Base-by-base conservation (phyloP, 1,284 basidiomycete genomes). In the Heterobasidion parviporum region DNA sequence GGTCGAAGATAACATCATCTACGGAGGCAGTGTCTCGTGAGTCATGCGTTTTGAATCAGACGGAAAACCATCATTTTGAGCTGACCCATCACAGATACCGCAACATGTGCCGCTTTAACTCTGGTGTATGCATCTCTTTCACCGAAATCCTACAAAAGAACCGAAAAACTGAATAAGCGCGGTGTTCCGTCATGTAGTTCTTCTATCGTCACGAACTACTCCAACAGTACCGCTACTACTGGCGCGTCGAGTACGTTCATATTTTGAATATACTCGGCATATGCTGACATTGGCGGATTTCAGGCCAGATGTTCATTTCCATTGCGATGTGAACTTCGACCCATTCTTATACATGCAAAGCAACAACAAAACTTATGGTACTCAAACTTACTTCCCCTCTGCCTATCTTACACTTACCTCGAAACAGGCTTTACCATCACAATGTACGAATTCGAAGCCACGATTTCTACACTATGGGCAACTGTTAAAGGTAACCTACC, bases 261-360 rank as follows among this genome's bases (percentile, higher is more conserved):
- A n/a, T 41, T 41, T n/a, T 41, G 38, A 5, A 8, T 41, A 3
- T 41, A 48, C 14, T 20, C 15, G 16, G 3, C 12, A 16, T 44
- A n/a, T 43, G 20, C 9, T 8, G 48, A 44, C 46, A 52, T 12
- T 54, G 33, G 33, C 45, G 8, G 16, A 15, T 7, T 35, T 7
- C 54, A 82, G 80, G 59, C 89, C 89, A 0, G 77, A 79, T 54
- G 82, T 90, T 57, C 81, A 85, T 66, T 87, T 85, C 70, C 82
- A 82, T 68, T 92, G 89, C 67, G 82, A 92, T 62, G 68, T 89
- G 50, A 73, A 78, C 49, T 82, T 81, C 59, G 89, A 92, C 62
- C 89, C 89, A 0, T 92, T 92, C 74, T 59, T 82, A 2, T 83
- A 79, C 67, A 88, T 92, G 88, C 76, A 87, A 64, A 77, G 87